Evolutionary conservation across 768 basidiomycete genomes (phyloP).

Genomic region (Boletus sp.): DNA sequence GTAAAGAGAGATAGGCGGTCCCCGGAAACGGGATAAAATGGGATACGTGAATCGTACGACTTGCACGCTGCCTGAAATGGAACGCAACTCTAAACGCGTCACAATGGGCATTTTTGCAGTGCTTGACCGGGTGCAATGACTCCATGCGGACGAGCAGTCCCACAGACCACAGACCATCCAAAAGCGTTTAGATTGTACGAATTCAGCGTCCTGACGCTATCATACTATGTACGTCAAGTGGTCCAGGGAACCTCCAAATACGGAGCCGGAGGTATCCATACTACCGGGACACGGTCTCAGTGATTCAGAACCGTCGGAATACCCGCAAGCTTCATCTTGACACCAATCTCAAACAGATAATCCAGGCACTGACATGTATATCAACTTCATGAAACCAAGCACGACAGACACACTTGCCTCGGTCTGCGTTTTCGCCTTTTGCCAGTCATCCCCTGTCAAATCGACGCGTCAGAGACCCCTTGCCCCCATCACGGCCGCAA

Average conservation of each 20-base stretch:
- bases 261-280: background rate
- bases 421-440: constrained; percentile 85
- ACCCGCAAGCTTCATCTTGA: constrained; percentile 72
- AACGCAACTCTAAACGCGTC: background rate
- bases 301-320: constrained; percentile 44
- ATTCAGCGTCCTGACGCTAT: background rate
- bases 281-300: constrained; percentile 1
- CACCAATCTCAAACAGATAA: constrained; percentile 85
- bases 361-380: constrained; percentile 64
- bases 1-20: background rate
- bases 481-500: background rate
- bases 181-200: background rate
- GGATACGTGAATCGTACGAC: constrained; percentile 19
- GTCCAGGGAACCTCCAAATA: background rate
- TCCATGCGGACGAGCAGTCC: background rate
- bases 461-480: constrained; percentile 4
- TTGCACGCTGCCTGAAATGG: constrained; percentile 10
- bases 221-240: background rate
- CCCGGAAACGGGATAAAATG: background rate
- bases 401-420: constrained; percentile 45
- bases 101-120: background rate
- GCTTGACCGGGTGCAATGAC: background rate
- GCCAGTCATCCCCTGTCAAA: constrained; percentile 63
- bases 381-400: background rate
- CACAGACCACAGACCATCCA: background rate